Base-by-base conservation (phyloP, 2,329 filamentous ascomycete species). In the Apiospora koreana region DNA sequence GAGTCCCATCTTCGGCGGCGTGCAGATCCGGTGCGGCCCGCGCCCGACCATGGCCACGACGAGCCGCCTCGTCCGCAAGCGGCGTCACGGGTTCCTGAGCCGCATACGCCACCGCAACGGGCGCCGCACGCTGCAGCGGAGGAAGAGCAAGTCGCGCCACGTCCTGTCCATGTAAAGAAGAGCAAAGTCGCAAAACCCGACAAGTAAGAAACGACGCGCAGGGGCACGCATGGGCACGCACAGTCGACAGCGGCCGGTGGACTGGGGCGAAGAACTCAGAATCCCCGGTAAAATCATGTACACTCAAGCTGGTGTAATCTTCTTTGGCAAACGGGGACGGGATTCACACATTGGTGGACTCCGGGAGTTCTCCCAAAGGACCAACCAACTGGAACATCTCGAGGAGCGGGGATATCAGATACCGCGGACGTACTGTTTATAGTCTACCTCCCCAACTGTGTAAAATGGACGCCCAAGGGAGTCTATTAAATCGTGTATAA, bases 21-120 rank as follows among this genome's bases (percentile, higher is more conserved):
- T 76, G 71, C 87, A 89, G 80, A 81, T 89, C 73, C 86, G 88
- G 69, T 90, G 85, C 81, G 88, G 87, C 1, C 88, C 88, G 65
- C 85, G 88, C 71, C 84, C 88, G 76, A 90, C 86, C 42, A 86
- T 89, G 86, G 84, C 86, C 69, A 80, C 83, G 67, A 80, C 84
- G 69, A 88, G 85, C 69, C 83, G 88, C 45, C 80, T 90, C 69
- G 78, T 89, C 18, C 86, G 89, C 80, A 90, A 90, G 83, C 83
- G 88, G 31, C 83, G 88, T 73, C 85, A 87, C 73, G 89, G 88
- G 0, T 91, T 89, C 75, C 78, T 91, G 65, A 83, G 81, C 73
- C 81, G 88, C 46, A 78, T 84, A 73, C 81, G 83, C 73, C 85
- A 84, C 64, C 84, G 82, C 76, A 86, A 83, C 12, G 88, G 88